Percentiles rank a stretch among this genome's conserved stretches.
These are phyloP conservation scores for Brettanomyces sp. DNA, from an alignment of 805 yeast species.

Conservation along the genomic window DNA sequence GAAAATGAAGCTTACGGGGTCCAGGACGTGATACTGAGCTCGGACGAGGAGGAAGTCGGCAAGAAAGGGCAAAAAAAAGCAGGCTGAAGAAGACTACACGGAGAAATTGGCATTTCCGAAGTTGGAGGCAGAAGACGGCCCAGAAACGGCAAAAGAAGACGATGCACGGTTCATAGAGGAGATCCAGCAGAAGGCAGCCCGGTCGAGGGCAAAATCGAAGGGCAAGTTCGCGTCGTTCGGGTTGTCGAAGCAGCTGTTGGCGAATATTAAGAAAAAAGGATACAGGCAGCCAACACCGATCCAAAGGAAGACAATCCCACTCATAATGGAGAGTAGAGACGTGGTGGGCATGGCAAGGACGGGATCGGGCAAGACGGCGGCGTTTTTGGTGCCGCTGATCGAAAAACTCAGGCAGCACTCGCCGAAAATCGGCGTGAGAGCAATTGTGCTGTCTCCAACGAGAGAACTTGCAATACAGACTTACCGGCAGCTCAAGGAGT, in stretches of 20 bases:
- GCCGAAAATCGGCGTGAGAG: slow-evolving; percentile 83
- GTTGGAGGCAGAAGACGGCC: slow-evolving; percentile 38
- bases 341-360: slow-evolving; percentile 99
- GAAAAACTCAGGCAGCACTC: slow-evolving; percentile 78
- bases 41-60: slow-evolving; percentile 38
- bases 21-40: slow-evolving; percentile 45
- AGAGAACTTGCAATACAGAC: slow-evolving; percentile 96
- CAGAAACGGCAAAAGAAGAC: slow-evolving; percentile 15
- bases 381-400: slow-evolving; percentile 83
- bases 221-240: slow-evolving; percentile 92
- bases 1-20: slow-evolving; percentile 18
- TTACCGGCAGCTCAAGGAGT: slow-evolving; percentile 78
- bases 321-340: slow-evolving; percentile 78
- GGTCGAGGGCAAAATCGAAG: slow-evolving; percentile 42
- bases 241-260: slow-evolving; percentile 58
- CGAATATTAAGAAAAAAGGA: slow-evolving; percentile 75
- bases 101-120: slow-evolving; percentile 22
- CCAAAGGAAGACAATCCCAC: slow-evolving; percentile 91
- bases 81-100: slow-evolving; percentile 7
- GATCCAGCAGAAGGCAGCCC: slow-evolving; percentile 18
- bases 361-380: slow-evolving; percentile 98
- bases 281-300: slow-evolving; percentile 95
- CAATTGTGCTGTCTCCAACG: slow-evolving; percentile 84
- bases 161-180: slow-evolving; percentile 9
- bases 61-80: slow-evolving; percentile 16